Conservation (phyloP, 768 basidiomycete genomes). For the Mycena vulgaris region DNA sequence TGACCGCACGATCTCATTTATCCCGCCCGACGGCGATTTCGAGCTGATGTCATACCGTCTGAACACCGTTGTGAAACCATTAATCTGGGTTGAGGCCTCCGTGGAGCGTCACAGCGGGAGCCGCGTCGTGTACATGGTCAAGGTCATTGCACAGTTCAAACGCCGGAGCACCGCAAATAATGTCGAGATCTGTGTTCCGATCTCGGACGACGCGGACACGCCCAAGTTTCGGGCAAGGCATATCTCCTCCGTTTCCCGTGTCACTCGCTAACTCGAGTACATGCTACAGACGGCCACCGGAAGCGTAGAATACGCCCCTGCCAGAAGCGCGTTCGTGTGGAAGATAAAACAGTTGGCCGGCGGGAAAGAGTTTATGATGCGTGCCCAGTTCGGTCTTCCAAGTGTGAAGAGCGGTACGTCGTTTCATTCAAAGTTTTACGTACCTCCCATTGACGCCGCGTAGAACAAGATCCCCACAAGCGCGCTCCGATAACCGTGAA, state of each 20-base stretch:
- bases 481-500: slow-evolving; percentile 97
- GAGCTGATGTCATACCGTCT: slow-evolving; percentile 98
- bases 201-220: slow-evolving; percentile 98
- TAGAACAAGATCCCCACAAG: slow-evolving; percentile 86
- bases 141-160: slow-evolving; percentile 98
- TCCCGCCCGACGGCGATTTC: slow-evolving; percentile 98
- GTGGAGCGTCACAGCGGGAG: slow-evolving; percentile 97
- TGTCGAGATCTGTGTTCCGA: slow-evolving; percentile 98
- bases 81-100: slow-evolving; percentile 97
- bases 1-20: slow-evolving; percentile 98
- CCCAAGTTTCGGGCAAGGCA: slow-evolving; percentile 92
- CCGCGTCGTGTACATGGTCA: slow-evolving; percentile 95
- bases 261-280: neutral
- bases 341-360: slow-evolving; percentile 99
- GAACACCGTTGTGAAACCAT: slow-evolving; percentile 95
- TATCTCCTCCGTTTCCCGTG: neutral
- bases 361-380: slow-evolving; percentile 96
- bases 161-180: slow-evolving; percentile 97
- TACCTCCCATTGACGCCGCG: neutral
- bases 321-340: slow-evolving; percentile 99
- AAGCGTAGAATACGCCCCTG: slow-evolving; percentile 96
- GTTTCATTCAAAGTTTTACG: neutral
- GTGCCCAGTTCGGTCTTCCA: slow-evolving; percentile 97
- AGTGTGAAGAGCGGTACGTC: slow-evolving; percentile 90
- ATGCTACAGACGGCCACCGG: slow-evolving; percentile 92